Evolutionary conservation across 2,329 filamentous ascomycete species (phyloP), one percentile per base, ranked within the genome.

Genomic region (Fusarium humuli): DNA sequence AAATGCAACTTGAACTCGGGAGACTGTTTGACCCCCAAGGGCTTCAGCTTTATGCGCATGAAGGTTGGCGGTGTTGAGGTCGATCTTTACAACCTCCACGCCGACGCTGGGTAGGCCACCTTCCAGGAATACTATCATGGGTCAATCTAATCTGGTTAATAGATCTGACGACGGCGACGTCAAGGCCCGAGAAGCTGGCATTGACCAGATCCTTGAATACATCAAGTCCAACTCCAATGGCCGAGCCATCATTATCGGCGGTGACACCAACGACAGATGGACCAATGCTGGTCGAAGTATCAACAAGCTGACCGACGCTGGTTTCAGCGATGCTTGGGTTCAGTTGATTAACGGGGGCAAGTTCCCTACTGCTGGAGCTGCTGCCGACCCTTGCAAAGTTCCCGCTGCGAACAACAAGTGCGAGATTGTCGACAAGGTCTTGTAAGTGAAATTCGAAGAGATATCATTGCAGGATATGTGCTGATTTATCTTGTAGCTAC

Each of bases 1-100:
- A 80, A 76, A 5, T 91, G 90, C 79, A 87, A 85, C 61, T 77
- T 87, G 73, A 83, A 83, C 37, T 87, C 85, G 1, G 83, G 83
- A 1, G 90, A 92, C 76, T 92, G 90, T 75, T 79, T 91, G 67
- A 91, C 90, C 1, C 90, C 89, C 23, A 92, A 92, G 78, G 90
- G 90, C 16, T 91, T 91, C 77, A 91, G 89, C 1, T 88, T 88
- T 49, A 91, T 92, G 88, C 85, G 88, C 14, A 77, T 86, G 42
- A 78, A 82, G 22, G 70, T 91, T 16, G 83, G 82, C 11, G 84
- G 84, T 18, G 83, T 88, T 10, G 90, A 86, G 64, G 78, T 90
- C 25, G 90, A 92, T 75, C 80, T 87, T 10, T 91, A 91, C 81
- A 92, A 92, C 75, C 73, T 92, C 9, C 90, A 92, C 76, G 81